phyloP scores from a whole-genome alignment of 495 filamentous ascomycete species.

The Penicillium coprophilum region DNA sequence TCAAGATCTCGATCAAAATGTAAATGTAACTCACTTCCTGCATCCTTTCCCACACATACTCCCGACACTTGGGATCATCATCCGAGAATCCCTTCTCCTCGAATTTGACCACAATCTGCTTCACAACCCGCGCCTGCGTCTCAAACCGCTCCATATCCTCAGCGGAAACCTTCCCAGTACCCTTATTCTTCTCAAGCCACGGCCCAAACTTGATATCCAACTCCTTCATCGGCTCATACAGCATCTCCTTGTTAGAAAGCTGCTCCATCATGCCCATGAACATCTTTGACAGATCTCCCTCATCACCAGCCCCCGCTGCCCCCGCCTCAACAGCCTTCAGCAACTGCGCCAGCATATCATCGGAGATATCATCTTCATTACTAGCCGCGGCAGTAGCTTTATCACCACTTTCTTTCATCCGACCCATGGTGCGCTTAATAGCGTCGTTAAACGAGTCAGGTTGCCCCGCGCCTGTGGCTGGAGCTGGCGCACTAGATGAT shows the following conservation, averaged over 20 bases:
- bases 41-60: conserved; percentile 96
- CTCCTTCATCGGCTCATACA: conserved; percentile 99
- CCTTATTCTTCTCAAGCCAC: conserved; percentile 80
- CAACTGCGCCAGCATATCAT: conserved; percentile 82
- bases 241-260: conserved; percentile 93
- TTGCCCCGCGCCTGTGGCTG: conserved; percentile 22
- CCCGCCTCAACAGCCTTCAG: conserved; percentile 72
- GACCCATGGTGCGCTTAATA: conserved; percentile 86
- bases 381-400: conserved; percentile 74
- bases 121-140: conserved; percentile 77
- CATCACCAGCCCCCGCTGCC: conserved; percentile 61
- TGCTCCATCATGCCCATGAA: conserved; percentile 98
- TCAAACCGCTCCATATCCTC: conserved; percentile 79
- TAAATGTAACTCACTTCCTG: conserved; percentile 74
- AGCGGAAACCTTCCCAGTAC: conserved; percentile 52
- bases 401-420: conserved; percentile 84
- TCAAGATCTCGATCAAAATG: conserved; percentile 5
- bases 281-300: conserved; percentile 91
- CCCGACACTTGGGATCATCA: conserved; percentile 74
- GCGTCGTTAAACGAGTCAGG: conserved; percentile 80
- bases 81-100: conserved; percentile 77
- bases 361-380: conserved; percentile 58
- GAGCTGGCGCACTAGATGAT: background rate
- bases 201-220: conserved; percentile 83
- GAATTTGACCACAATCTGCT: conserved; percentile 85